Evolutionary conservation across 345 rosid genomes (phyloP).

Genomic region (Lagerstroemia speciosa): DNA sequence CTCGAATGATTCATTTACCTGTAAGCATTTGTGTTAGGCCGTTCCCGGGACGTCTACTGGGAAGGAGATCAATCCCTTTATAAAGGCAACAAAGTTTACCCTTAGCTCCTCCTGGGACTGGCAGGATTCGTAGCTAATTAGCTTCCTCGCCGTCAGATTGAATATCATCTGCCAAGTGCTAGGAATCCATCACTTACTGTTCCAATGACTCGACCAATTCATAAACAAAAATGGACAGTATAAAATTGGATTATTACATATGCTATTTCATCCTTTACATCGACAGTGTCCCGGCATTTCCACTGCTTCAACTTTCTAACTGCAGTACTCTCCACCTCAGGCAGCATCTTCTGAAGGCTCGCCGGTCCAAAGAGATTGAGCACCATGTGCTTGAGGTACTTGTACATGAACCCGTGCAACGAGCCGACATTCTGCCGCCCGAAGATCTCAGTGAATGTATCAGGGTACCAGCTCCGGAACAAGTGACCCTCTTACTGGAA

Average conservation of each 20-base stretch:
- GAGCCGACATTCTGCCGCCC: conserved; percentile 89
- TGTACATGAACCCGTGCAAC: conserved; percentile 86
- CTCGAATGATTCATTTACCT: conserved; percentile 30
- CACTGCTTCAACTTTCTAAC: conserved; percentile 41
- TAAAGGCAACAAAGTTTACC: conserved; percentile 75
- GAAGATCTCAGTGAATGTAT: conserved; percentile 81
- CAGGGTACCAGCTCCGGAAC: conserved; percentile 98
- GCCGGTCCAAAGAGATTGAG: conserved; percentile 74
- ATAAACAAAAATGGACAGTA: neutral
- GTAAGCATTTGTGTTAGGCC: conserved; percentile 85
- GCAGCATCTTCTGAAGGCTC: conserved; percentile 72
- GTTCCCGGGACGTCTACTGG: conserved; percentile 92
- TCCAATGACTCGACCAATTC: neutral
- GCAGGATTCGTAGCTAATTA: conserved; percentile 76
- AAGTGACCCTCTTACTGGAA: conserved; percentile 87
- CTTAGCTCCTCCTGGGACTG: conserved; percentile 66
- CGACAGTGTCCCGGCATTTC: conserved; percentile 47
- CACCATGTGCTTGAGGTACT: conserved; percentile 87
- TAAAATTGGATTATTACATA: conserved; percentile 35
- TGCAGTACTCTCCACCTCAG: conserved; percentile 58
- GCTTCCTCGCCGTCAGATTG: conserved; percentile 85
- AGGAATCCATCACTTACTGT: neutral
- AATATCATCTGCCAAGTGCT: conserved; percentile 54
- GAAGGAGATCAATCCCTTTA: conserved; percentile 85
- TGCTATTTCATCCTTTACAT: conserved; percentile 76